phyloP scores from a whole-genome alignment of 768 basidiomycete genomes.

The Filobasidium wieringae region DNA sequence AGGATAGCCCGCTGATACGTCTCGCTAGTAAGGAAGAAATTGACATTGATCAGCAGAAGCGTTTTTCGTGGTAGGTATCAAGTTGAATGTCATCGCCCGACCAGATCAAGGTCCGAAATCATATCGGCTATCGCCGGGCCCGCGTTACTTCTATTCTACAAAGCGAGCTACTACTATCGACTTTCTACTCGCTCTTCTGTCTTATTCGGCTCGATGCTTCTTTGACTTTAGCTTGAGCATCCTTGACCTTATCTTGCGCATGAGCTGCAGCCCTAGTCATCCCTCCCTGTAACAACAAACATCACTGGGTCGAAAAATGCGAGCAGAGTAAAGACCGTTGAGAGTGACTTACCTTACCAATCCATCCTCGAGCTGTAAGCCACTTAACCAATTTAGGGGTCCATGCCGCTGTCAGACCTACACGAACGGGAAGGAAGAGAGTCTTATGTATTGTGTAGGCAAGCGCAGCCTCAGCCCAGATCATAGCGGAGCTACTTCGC shows the following conservation, averaged over 20 bases:
- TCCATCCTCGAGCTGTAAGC: constrained; percentile 72
- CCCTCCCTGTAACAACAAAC: constrained; percentile 6
- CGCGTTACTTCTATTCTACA: too few species aligned
- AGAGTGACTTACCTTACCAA: constrained; percentile 35
- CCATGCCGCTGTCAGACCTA: constrained; percentile 74
- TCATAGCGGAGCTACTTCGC: constrained; percentile 31
- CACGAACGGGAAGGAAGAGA: constrained; percentile 70
- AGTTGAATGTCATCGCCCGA: too few species aligned
- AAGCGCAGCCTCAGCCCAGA: constrained; percentile 83
- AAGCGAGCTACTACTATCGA: too few species aligned
- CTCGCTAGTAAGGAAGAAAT: too few species aligned
- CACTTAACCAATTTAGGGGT: constrained; percentile 79
- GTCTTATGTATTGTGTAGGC: constrained; percentile 97
- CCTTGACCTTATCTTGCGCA: constrained; percentile 12
- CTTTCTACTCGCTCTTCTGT: constrained; percentile 1
- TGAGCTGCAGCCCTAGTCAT: constrained; percentile 8
- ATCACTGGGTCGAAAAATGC: neutral
- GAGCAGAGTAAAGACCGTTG: constrained; percentile 2
- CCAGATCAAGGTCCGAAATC: too few species aligned
- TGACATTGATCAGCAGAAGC: too few species aligned
- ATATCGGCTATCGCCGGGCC: too few species aligned
- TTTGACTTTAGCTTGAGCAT: constrained; percentile 10
- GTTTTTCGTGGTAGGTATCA: too few species aligned
- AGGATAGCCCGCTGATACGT: too few species aligned
- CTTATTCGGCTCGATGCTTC: constrained; percentile 6